phyloP scores from a whole-genome alignment of 2,329 filamentous ascomycete genomes.

The Shiraia bambusicola region DNA sequence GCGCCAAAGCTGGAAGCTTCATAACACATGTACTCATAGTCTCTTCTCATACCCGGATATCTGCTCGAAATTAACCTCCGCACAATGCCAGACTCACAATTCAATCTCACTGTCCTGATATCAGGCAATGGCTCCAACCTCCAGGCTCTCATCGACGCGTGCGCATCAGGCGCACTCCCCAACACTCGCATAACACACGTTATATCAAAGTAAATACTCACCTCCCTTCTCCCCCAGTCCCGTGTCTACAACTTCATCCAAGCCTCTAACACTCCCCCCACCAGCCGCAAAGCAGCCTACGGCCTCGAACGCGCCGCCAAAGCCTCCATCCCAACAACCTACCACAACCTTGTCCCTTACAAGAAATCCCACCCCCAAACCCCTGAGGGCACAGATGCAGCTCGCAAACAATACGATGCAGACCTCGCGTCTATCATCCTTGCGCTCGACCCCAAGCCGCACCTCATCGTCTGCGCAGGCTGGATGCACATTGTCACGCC shows the following conservation, averaged over 20 bases:
- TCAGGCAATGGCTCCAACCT: constrained; percentile 72
- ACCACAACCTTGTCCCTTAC: constrained; percentile 79
- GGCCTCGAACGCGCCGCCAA: constrained; percentile 62
- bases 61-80: not conserved
- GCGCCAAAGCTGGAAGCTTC: not conserved
- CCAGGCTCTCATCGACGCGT: constrained; percentile 71
- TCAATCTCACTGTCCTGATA: constrained; percentile 63
- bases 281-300: constrained; percentile 57
- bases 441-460: constrained; percentile 56
- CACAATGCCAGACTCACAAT: constrained; percentile 30
- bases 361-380: constrained; percentile 62
- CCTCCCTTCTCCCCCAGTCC: not conserved
- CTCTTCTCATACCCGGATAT: not conserved
- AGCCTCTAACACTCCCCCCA: not conserved
- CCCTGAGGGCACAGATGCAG: constrained; percentile 49
- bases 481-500: constrained; percentile 83
- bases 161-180: constrained; percentile 51
- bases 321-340: constrained; percentile 68
- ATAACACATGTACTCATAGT: not conserved
- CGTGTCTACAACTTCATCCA: not conserved
- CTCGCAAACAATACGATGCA: constrained; percentile 70
- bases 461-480: constrained; percentile 75
- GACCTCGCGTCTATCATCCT: constrained; percentile 71
- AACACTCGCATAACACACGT: constrained; percentile 61
- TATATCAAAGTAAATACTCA: constrained; percentile 52